Evolutionary conservation across 225 moss, liverwort and hornwort genomes (phyloP).

Genomic region (Thuidium tamariscinum): DNA sequence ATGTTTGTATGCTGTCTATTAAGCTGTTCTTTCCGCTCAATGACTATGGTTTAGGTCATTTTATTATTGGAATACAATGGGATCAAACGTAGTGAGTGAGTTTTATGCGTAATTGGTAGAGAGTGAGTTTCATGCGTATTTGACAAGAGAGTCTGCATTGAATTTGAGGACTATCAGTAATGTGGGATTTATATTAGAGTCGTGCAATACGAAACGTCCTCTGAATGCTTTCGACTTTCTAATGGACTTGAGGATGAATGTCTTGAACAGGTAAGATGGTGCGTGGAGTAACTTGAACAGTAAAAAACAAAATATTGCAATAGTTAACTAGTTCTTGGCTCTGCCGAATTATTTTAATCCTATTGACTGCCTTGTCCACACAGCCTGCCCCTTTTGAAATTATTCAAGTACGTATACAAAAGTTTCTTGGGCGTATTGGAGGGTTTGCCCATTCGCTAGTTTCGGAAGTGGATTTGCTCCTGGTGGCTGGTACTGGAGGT

Average conservation of each 20-base stretch:
- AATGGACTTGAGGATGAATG: neutral
- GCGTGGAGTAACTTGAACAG: neutral
- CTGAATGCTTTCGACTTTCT: neutral
- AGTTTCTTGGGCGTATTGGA: constrained; percentile 81
- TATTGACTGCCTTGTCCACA: neutral
- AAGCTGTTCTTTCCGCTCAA: neutral
- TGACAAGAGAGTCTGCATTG: neutral
- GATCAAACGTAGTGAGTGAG: neutral
- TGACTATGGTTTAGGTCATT: neutral
- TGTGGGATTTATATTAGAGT: neutral
- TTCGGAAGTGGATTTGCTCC: constrained; percentile 54
- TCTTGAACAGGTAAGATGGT: neutral
- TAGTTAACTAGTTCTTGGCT: neutral
- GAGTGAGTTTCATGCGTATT: neutral
- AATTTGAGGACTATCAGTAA: neutral
- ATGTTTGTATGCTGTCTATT: neutral
- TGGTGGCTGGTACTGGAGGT: constrained; percentile 71
- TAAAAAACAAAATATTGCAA: neutral
- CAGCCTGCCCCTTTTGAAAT: constrained; percentile 72
- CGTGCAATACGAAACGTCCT: neutral
- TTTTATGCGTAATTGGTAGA: neutral
- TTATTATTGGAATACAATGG: neutral
- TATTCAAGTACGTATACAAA: constrained; percentile 75
- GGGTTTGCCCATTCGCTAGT: constrained; percentile 70
- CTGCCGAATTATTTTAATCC: neutral